These are phyloP conservation scores for Ampelocalamus luodianensis DNA, from an alignment of 176 grass and related monocot genomes.

Conservation along the genomic window DNA sequence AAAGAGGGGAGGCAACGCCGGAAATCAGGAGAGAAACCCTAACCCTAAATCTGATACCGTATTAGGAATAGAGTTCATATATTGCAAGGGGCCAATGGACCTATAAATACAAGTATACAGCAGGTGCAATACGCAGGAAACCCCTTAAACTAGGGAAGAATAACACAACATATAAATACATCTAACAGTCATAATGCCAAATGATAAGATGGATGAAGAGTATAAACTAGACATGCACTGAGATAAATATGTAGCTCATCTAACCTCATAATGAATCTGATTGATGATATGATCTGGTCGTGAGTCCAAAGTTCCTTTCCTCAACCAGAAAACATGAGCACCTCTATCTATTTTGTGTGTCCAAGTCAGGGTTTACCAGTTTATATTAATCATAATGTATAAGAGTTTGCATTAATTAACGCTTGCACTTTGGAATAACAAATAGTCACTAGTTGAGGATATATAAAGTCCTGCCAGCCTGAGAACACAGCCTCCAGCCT, in stretches of 20 bases:
- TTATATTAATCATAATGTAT: constrained; percentile 7
- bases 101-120: too few relatives aligned
- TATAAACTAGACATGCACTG: background rate
- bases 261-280: constrained; percentile 98
- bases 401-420: constrained; percentile 15
- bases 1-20: too few relatives aligned
- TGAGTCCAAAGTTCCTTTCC: constrained; percentile 75
- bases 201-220: background rate
- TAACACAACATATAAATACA: too few relatives aligned
- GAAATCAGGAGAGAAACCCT: too few relatives aligned
- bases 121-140: too few relatives aligned
- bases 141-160: too few relatives aligned
- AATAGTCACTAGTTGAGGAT: constrained; percentile 53
- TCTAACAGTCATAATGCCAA: too few relatives aligned
- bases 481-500: constrained; percentile 78
- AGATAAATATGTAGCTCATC: constrained; percentile 15
- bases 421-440: background rate
- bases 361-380: constrained; percentile 53
- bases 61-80: too few relatives aligned
- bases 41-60: too few relatives aligned
- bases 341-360: constrained; percentile 93
- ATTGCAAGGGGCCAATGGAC: too few relatives aligned
- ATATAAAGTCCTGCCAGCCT: constrained; percentile 96
- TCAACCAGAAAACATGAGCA: constrained; percentile 83
- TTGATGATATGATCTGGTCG: constrained; percentile 85